Conservation (phyloP, 495 filamentous ascomycete genomes). For the Penicillium manginii region DNA sequence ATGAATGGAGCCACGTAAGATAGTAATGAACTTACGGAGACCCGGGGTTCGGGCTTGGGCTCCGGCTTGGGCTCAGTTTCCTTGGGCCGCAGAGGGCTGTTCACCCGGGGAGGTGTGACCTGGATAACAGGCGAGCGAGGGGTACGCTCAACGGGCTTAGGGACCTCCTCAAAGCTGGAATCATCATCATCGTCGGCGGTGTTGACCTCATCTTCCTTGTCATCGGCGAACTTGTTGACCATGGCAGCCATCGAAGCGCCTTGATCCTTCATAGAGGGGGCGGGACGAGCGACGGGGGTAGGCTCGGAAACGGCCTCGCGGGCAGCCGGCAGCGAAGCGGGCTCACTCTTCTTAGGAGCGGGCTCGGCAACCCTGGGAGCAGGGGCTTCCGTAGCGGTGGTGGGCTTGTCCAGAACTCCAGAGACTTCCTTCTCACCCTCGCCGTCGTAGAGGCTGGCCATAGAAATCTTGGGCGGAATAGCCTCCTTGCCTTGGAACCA, state of each 20-base stretch:
- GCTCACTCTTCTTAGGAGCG: slow-evolving; percentile 55
- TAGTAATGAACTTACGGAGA: slow-evolving; percentile 7
- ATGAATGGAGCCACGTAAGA: background rate
- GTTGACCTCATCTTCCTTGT: slow-evolving; percentile 58
- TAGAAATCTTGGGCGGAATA: slow-evolving; percentile 85
- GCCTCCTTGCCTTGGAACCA: slow-evolving; percentile 87
- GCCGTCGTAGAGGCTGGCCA: slow-evolving; percentile 89
- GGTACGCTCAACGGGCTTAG: slow-evolving; percentile 63
- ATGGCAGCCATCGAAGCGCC: slow-evolving; percentile 81
- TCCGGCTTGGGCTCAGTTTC: slow-evolving; percentile 33
- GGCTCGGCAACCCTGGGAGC: slow-evolving; percentile 49
- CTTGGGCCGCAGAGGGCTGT: slow-evolving; percentile 41
- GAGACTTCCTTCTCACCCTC: slow-evolving; percentile 72
- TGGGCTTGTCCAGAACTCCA: slow-evolving; percentile 68
- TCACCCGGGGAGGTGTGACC: slow-evolving; percentile 38
- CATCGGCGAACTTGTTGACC: slow-evolving; percentile 82
- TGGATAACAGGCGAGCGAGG: slow-evolving; percentile 28
- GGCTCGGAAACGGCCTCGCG: slow-evolving; percentile 44
- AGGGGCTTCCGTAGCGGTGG: slow-evolving; percentile 43
- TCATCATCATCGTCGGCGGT: slow-evolving; percentile 65
- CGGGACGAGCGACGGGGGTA: slow-evolving; percentile 52
- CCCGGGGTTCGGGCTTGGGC: slow-evolving; percentile 15
- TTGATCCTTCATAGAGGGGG: slow-evolving; percentile 77
- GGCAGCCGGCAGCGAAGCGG: slow-evolving; percentile 36
- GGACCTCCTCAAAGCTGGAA: slow-evolving; percentile 81